phyloP scores from a whole-genome alignment of 2,329 filamentous ascomycete genomes.

The Xylariaceae sp. region DNA sequence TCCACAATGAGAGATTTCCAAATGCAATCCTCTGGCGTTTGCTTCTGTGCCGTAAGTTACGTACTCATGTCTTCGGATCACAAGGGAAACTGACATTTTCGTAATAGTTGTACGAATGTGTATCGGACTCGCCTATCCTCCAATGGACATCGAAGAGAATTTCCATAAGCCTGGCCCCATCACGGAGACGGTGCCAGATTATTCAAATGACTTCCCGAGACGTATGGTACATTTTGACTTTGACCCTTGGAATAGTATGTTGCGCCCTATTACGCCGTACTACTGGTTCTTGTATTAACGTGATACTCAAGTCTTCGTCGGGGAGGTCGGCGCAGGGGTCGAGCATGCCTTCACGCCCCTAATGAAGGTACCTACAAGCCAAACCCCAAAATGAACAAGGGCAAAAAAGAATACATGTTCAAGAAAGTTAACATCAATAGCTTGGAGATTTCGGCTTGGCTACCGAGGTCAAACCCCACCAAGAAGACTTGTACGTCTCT shows the following conservation, averaged over 20 bases:
- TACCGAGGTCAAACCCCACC: neutral
- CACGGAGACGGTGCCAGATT: constrained; percentile 11
- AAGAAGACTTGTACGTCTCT: constrained; percentile 3
- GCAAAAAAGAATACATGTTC: neutral
- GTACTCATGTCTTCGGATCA: neutral
- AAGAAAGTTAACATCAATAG: constrained; percentile 8
- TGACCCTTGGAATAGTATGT: constrained; percentile 21
- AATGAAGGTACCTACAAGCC: constrained; percentile 17
- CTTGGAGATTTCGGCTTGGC: constrained; percentile 21
- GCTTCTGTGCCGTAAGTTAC: constrained; percentile 20
- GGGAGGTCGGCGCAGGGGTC: neutral
- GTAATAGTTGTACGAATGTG: constrained; percentile 19
- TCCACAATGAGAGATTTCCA: constrained; percentile 6
- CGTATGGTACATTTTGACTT: constrained; percentile 23
- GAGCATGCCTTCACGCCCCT: constrained; percentile 16
- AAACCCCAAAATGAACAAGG: neutral
- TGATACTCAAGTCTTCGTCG: constrained; percentile 16
- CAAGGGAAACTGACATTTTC: neutral
- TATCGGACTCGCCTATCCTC: constrained; percentile 20
- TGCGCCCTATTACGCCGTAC: neutral
- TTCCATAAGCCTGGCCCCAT: neutral
- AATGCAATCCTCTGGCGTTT: constrained; percentile 19
- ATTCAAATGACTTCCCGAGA: neutral
- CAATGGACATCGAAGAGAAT: neutral
- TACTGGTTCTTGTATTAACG: neutral